phyloP scores from a whole-genome alignment of 1,139 yeast genomes.

The Yamadazyma pseudoaaseri region DNA sequence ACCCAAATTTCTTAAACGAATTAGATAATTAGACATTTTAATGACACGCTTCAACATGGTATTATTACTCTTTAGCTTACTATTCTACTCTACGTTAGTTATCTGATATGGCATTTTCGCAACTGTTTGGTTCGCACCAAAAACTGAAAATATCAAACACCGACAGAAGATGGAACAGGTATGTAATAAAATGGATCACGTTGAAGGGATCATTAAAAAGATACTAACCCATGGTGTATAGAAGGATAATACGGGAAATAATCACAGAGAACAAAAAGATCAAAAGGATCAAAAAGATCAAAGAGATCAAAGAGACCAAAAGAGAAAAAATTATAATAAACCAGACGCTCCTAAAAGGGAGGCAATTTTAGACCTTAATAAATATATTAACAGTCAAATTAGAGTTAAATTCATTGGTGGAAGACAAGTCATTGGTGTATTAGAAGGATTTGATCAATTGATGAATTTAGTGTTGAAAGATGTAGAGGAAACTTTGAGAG shows the following conservation, averaged over 20 bases:
- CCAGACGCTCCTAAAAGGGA: constrained; percentile 83
- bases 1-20: constrained; percentile 75
- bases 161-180: constrained; percentile 1
- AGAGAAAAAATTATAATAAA: constrained; percentile 36
- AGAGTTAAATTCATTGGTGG: constrained; percentile 89
- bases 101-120: too few relatives aligned
- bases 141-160: constrained; percentile 1
- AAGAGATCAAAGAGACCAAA: constrained; percentile 14
- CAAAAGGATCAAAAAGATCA: constrained; percentile 1
- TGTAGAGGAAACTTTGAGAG: constrained; percentile 66
- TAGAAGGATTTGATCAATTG: constrained; percentile 89
- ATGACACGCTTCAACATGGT: too few relatives aligned
- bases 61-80: too few relatives aligned
- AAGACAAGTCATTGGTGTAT: constrained; percentile 68
- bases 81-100: too few relatives aligned
- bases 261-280: constrained; percentile 1
- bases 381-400: constrained; percentile 70
- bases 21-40: constrained; percentile 13
- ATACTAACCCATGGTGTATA: too few relatives aligned
- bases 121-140: constrained; percentile 1
- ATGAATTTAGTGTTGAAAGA: constrained; percentile 92
- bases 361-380: constrained; percentile 80
- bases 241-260: constrained; percentile 2
- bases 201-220: too few relatives aligned
- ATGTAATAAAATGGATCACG: too few relatives aligned